Evolutionary conservation across 257 asterid species (phyloP), one percentile per base, ranked within the genome.

Genomic region (Henckelia pumila): DNA sequence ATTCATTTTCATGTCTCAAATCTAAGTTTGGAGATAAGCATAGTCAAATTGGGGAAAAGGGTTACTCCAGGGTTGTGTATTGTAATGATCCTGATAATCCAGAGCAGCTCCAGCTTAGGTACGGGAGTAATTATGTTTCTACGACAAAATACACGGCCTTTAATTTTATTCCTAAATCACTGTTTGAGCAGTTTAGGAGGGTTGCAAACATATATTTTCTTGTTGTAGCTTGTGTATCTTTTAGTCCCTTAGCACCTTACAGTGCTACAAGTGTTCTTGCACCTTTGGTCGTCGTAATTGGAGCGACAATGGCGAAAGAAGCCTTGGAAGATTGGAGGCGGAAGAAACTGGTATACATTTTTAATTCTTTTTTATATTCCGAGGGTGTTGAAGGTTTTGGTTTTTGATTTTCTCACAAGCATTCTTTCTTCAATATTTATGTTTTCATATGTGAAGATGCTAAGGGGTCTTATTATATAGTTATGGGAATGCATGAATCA

Each of bases 281-380:
- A 3, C 99, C 99, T 40, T 69, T 93, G 85, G 32, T 93, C 30
- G 75, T 81, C 78, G 97, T 93, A 40, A 93, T 90, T 33, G 99
- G 99, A 30, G 97, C 89, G 0, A 93, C 99, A 2, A 88, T 93
- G 95, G 89, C 85, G 21, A 93, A 93, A 78, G 97, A 93, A 72
- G 99, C 89, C 0, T 66, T 90, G 9, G 99, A 93, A 74, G 99
- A 93, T 77, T 93, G 96, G 99, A 88, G 92, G 81, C 96, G 99
- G 17, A 67, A 77, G 81, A 87, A 77, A 73, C 99, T 88, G 96
- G 99, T 90, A 26, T 30, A 21, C 16, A 8, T 57, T 8, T 56
- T 28, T 26, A 32, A 57, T 44, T 5, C 6, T 50, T 64, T 52
- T 21, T n/a, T 56, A 60, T 67, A 28, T 52, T 63, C 50, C 59